Percentiles rank a stretch among this genome's conserved stretches.
Evolutionary conservation across 225 moss, liverwort and hornwort genomes (phyloP).

Genomic region (Pseudoscleropodium purum): DNA sequence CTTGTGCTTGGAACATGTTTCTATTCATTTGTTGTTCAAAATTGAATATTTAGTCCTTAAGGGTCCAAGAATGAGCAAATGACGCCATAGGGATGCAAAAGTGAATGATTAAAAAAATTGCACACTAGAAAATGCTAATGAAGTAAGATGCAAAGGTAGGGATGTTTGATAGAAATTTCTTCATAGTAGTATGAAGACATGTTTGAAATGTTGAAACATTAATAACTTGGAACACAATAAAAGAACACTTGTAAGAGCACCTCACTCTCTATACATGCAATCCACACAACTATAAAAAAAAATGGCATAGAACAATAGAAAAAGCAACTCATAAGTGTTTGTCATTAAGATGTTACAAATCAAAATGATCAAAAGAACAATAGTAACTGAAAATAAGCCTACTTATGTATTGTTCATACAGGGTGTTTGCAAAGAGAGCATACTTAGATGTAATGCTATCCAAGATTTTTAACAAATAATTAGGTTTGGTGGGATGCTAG

Average conservation of each 20-base stretch:
- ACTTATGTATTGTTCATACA: neutral
- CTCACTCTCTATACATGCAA: neutral
- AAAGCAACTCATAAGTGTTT: neutral
- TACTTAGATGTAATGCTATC: neutral
- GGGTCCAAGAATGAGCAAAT: neutral
- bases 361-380: neutral
- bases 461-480: neutral
- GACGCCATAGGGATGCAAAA: neutral
- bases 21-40: neutral
- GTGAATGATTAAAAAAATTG: neutral
- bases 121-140: neutral
- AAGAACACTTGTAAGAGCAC: neutral
- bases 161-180: neutral
- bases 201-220: neutral
- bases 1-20: neutral
- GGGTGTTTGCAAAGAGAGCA: neutral
- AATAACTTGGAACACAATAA: neutral
- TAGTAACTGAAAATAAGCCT: too few species aligned
- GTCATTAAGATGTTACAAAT: neutral
- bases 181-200: neutral
- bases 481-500: neutral
- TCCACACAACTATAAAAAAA: neutral
- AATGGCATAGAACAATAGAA: neutral
- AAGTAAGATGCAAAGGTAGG: neutral
- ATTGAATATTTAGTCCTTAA: neutral